Evolutionary conservation across 345 rosid species (phyloP).

Genomic region (Gossypium bickii): DNA sequence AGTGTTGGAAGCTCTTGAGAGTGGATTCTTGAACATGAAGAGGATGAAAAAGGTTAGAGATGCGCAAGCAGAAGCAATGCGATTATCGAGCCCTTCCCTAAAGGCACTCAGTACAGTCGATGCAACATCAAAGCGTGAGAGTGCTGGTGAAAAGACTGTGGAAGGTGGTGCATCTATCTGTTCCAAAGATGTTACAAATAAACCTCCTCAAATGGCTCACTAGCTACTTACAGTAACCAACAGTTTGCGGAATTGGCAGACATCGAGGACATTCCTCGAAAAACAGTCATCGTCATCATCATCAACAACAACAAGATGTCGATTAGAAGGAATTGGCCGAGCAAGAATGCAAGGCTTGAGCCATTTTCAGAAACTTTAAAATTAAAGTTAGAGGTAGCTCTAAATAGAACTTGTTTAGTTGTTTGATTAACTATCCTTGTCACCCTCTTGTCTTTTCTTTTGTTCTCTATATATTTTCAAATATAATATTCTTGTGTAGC

Average conservation of each 20-base stretch:
- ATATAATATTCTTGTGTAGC: neutral
- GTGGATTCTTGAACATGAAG: conserved; percentile 34
- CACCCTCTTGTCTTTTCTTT: neutral
- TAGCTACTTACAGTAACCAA: neutral
- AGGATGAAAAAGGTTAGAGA: conserved; percentile 30
- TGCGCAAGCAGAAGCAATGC: conserved; percentile 21
- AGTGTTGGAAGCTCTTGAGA: conserved; percentile 69
- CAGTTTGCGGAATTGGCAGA: conserved; percentile 40
- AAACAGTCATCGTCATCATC: conserved; percentile 11
- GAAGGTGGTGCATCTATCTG: conserved; percentile 15
- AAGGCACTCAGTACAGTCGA: conserved; percentile 25
- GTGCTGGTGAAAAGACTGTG: neutral
- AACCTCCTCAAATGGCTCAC: conserved; percentile 14
- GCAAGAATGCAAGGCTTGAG: conserved; percentile 21
- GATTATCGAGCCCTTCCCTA: conserved; percentile 25
- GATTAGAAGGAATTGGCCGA: conserved; percentile 23
- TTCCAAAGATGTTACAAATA: neutral
- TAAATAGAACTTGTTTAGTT: neutral
- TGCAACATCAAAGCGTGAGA: conserved; percentile 11
- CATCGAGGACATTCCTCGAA: conserved; percentile 25
- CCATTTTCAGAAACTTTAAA: conserved; percentile 31
- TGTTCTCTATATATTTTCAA: neutral
- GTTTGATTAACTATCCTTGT: neutral
- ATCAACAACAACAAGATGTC: conserved; percentile 22
- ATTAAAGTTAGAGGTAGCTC: conserved; percentile 6